Evolutionary conservation across 768 basidiomycete genomes (phyloP), one percentile per base, ranked within the genome.

Genomic region (Harrya chromipes): DNA sequence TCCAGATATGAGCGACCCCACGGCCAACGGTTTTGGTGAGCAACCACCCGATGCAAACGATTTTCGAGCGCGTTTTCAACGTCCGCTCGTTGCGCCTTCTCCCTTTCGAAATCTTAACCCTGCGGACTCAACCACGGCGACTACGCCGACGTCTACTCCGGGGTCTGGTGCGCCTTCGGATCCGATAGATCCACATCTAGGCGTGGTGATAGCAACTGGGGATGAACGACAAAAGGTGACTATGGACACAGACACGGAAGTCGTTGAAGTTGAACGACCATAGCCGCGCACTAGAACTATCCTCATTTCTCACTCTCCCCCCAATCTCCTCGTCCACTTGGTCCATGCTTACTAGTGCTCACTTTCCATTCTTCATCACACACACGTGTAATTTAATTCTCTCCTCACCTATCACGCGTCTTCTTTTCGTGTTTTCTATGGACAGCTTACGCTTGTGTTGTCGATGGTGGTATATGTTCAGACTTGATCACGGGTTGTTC

Each of bases 41-140:
- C 69, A 68, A 38, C 58, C 58, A 7, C 58, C 69, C 5, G 54
- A 69, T 16, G 59, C 73, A 26, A 79, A 72, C 57, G 83, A 85
- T 44, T 82, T 85, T 56, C 81, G 84, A 19, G 80, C 80, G 9
- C 81, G 84, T 40, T 86, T 86, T 61, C 82, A 81, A 49, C 72
- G 82, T 20, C 67, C 83, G 2, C 72, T 86, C 41, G 73, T 75
- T 16, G 82, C 76, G 10, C 29, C 83, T 0, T 74, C 81, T 0
- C 84, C 85, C 5, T 86, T 85, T 67, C 68, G 61, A n/a, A 65
- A 52, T 43, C 68, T 68, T 44, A 66, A 61, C 35, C 50, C 61
- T 6, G 40, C 55, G 0, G 66, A 68, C 1, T 64, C 63, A 36
- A 53, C 66, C 4, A 67, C 66, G 23, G 66, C 63, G 6, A 63